phyloP scores from a whole-genome alignment of 352 stramenopile genomes.

The Phytophthora fragariaefolia region DNA sequence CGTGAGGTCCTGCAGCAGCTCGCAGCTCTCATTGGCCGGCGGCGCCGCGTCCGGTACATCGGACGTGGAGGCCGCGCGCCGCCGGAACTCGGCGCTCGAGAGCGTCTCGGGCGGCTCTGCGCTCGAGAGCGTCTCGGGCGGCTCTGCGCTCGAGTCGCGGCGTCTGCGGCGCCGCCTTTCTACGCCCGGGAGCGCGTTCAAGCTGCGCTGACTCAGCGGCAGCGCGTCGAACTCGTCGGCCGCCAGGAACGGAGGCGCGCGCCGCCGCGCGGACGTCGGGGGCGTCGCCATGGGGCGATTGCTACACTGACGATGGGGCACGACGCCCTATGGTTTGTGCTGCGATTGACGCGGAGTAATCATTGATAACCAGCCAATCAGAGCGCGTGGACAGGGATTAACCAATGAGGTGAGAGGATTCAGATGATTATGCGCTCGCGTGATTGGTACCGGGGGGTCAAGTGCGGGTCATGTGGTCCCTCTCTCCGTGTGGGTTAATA shows the following conservation, averaged over 20 bases:
- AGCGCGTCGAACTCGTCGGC: conserved; percentile 26
- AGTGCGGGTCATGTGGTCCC: neutral
- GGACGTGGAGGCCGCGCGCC: conserved; percentile 25
- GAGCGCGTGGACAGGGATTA: neutral
- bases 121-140: no score
- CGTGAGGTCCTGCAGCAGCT: conserved; percentile 51
- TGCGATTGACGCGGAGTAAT: conserved; percentile 12
- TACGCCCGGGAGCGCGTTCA: conserved; percentile 4
- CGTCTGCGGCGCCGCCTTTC: conserved; percentile 16
- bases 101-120: conserved; percentile 21
- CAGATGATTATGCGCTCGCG: conserved; percentile 8
- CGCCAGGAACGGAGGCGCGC: conserved; percentile 9
- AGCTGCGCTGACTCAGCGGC: conserved; percentile 22
- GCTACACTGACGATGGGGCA: neutral
- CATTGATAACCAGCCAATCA: conserved; percentile 1
- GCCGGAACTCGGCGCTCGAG: conserved; percentile 24
- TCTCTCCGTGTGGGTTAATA: no score
- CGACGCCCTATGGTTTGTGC: no score
- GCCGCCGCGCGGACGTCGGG: neutral
- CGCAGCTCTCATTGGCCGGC: conserved; percentile 46
- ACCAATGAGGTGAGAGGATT: neutral
- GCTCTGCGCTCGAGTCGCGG: conserved; percentile 21
- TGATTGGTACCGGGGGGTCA: neutral
- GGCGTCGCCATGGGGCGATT: conserved; percentile 30
- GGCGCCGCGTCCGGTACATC: conserved; percentile 2